These are phyloP conservation scores for Clitopilus hobsonii DNA, from an alignment of 768 basidiomycete genomes.

Conservation along the genomic window DNA sequence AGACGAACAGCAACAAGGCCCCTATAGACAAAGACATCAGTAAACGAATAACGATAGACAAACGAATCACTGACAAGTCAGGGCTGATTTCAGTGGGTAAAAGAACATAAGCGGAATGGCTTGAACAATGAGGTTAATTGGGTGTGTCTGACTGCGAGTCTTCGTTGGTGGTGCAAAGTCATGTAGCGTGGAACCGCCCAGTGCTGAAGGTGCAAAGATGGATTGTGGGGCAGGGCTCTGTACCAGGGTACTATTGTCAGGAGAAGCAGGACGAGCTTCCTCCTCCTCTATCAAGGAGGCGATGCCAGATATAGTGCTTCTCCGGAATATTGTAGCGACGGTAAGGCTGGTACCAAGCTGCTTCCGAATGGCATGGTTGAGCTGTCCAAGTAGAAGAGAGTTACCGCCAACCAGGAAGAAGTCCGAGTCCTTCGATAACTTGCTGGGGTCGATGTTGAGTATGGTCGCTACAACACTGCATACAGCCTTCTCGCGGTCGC, in stretches of 20 bases:
- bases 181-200: conserved; percentile 12
- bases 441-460: conserved; percentile 22
- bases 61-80: conserved; percentile 27
- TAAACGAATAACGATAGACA: not conserved
- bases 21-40: conserved; percentile 16
- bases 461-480: conserved; percentile 31
- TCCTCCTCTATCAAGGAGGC: conserved; percentile 30
- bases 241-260: not conserved
- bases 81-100: conserved; percentile 38
- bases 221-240: conserved; percentile 37
- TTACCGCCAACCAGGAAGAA: conserved; percentile 42
- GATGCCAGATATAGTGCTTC: conserved; percentile 37
- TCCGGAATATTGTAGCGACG: conserved; percentile 34
- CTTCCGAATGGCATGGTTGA: conserved; percentile 36
- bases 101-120: conserved; percentile 37
- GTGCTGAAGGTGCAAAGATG: conserved; percentile 28
- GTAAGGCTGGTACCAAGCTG: conserved; percentile 30
- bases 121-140: conserved; percentile 35
- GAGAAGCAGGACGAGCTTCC: conserved; percentile 10
- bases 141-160: conserved; percentile 29
- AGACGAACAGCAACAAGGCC: conserved; percentile 32
- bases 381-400: conserved; percentile 41
- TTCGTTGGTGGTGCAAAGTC: conserved; percentile 20
- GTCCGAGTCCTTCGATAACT: conserved; percentile 29
- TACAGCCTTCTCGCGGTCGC: conserved; percentile 25